Conservation (phyloP, 176 grass and related monocot genomes). For the Rhynchospora breviuscula region DNA sequence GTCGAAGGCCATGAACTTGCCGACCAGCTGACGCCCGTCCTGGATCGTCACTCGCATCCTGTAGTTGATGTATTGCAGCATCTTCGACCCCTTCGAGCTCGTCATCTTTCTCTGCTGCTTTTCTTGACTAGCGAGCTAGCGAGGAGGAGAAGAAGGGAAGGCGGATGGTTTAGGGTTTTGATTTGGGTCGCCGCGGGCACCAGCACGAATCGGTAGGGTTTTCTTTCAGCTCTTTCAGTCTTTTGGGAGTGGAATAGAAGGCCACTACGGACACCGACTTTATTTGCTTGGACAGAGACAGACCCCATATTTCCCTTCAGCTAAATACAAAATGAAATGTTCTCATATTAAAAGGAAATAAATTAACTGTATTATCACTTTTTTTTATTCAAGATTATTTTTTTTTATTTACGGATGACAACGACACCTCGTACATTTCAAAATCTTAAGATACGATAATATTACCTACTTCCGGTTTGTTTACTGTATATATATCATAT, state of each 20-base stretch:
- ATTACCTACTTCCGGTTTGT: no score
- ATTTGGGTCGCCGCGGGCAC: background rate
- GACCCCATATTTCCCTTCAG: background rate
- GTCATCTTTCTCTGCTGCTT: conserved; percentile 31
- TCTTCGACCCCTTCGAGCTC: conserved; percentile 97
- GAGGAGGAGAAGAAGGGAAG: background rate
- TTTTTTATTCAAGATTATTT: no score
- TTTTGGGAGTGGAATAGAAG: background rate
- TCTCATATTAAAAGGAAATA: background rate
- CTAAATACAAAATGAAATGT: background rate
- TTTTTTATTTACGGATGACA: no score
- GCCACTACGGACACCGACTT: background rate
- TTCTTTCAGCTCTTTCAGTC: background rate
- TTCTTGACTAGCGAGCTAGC: background rate
- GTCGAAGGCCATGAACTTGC: conserved; percentile 99
- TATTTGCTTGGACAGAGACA: background rate
- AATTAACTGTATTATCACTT: background rate
- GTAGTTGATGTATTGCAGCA: conserved; percentile 98
- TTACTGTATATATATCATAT: no score
- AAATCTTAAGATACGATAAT: no score
- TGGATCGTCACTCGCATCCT: conserved; percentile 98
- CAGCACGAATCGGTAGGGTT: background rate
- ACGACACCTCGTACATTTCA: no score
- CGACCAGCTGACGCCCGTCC: conserved; percentile 89
- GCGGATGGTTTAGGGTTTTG: conserved; percentile 2